Evolutionary conservation across 164 flowering plant genomes (phyloP), one percentile per base, ranked within the genome.

Genomic region (Piper longum): DNA sequence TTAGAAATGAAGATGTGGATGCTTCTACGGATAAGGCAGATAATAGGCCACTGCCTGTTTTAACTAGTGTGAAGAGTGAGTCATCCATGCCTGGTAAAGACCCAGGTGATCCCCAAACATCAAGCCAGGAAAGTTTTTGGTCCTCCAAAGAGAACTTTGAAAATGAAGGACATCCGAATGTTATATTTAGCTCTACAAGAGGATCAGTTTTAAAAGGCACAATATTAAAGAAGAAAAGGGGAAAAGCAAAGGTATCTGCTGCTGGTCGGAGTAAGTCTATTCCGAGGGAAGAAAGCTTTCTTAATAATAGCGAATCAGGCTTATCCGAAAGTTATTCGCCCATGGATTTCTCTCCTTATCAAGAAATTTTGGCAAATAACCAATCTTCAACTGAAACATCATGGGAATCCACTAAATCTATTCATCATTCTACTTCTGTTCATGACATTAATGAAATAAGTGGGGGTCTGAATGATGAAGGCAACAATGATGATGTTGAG

Each of bases 271-370:
- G 70, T 19, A 74, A 77, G 56, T 73, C 68, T 70, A 64, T 69
- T 56, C 57, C 76, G 8, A 75, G 48, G 65, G 84, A 68, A 65
- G 72, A 58, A 45, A 70, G 61, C 68, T 73, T 72, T 41, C 75
- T 68, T 54, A 81, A 73, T 56, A 75, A 67, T 61, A 44, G 70
- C 4, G 84, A 81, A 63, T 19, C 54, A 51, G 67, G 60, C 4
- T 78, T 82, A 56, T 74, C 82, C 59, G 83, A 72, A 19, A 71
- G 81, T 58, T 83, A 79, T 80, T 85, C 96, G 5, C 98, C 98
- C 14, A 89, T 93, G 96, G 97, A 90, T 56, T 68, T 84, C 59
- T 85, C 98, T 64, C 97, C 97, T 36, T 86, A 80, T 76, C 80
- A 71, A 66, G 95, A 86, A 78, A 74, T 71, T 59, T 26, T 66